Evolutionary conservation across 2,329 filamentous ascomycete species (phyloP).

Genomic region (Fusarium austroafricanum): DNA sequence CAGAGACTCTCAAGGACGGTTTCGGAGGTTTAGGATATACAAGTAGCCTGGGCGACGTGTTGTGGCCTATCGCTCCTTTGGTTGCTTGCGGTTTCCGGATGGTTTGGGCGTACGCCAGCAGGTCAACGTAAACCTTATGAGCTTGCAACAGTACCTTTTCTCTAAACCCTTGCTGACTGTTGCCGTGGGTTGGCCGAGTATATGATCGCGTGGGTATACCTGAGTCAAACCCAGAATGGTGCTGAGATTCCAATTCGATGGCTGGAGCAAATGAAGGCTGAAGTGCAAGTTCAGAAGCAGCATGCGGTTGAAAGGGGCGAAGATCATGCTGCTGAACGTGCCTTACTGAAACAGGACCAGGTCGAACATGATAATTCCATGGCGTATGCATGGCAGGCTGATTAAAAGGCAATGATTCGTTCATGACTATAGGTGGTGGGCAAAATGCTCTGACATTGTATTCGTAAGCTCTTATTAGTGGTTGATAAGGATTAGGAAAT

Average conservation of each 20-base stretch:
- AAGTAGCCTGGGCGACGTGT: conserved; percentile 60
- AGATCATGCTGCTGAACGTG: conserved; percentile 30
- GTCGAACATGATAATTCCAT: conserved; percentile 35
- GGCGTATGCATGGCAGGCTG: conserved; percentile 45
- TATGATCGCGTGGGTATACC: conserved; percentile 17
- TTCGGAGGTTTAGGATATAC: conserved; percentile 67
- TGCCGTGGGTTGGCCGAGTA: conserved; percentile 18
- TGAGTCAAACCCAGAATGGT: conserved; percentile 13
- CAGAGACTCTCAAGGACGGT: conserved; percentile 34
- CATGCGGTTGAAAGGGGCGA: conserved; percentile 19
- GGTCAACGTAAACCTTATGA: conserved; percentile 78
- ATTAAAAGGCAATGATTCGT: conserved; percentile 48
- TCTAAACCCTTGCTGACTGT: conserved; percentile 62
- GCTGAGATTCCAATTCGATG: conserved; percentile 14
- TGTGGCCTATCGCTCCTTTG: conserved; percentile 53
- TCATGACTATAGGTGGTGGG: conserved; percentile 50
- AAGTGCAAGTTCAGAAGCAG: conserved; percentile 17
- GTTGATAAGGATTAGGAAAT: conserved; percentile 46
- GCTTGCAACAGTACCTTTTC: conserved; percentile 77
- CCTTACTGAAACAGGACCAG: conserved; percentile 13
- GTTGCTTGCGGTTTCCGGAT: conserved; percentile 62
- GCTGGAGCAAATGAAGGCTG: conserved; percentile 23
- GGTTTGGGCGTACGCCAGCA: conserved; percentile 73
- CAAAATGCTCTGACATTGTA: conserved; percentile 55
- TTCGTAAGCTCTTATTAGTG: conserved; percentile 52